Conservation (phyloP, 495 filamentous ascomycete species). For the Hyaloscypha bicolor region DNA sequence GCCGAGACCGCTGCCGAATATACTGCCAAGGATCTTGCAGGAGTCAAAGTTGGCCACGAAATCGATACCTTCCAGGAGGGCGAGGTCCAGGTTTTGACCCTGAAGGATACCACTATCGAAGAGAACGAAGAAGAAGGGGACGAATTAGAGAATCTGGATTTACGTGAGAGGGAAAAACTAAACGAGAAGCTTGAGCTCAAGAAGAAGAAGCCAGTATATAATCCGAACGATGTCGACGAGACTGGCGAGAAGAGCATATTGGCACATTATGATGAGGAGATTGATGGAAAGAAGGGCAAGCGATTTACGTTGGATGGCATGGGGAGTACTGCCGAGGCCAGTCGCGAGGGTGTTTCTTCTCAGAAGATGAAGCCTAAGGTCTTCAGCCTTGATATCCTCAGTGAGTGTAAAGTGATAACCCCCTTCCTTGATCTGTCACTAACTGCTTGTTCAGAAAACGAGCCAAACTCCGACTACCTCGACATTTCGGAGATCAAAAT, state of each 20-base stretch:
- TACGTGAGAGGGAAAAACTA: slow-evolving; percentile 77
- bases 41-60: slow-evolving; percentile 90
- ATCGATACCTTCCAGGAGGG: slow-evolving; percentile 73
- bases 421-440: slow-evolving; percentile 25
- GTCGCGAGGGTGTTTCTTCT: slow-evolving; percentile 44
- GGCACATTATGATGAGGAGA: slow-evolving; percentile 93
- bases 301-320: slow-evolving; percentile 80
- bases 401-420: slow-evolving; percentile 30
- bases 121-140: slow-evolving; percentile 89
- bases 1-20: slow-evolving; percentile 60
- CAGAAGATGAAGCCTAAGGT: slow-evolving; percentile 65
- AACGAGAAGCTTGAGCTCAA: slow-evolving; percentile 80
- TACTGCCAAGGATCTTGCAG: slow-evolving; percentile 80
- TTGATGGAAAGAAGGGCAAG: slow-evolving; percentile 88
- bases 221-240: slow-evolving; percentile 70
- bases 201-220: slow-evolving; percentile 89
- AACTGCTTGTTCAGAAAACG: slow-evolving; percentile 51
- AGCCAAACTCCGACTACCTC: slow-evolving; percentile 80
- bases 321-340: slow-evolving; percentile 66
- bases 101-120: slow-evolving; percentile 87
- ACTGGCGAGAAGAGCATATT: slow-evolving; percentile 65
- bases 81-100: slow-evolving; percentile 82
- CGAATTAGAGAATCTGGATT: slow-evolving; percentile 81
- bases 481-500: slow-evolving; percentile 84
- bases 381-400: slow-evolving; percentile 71